Percentiles rank a stretch among this genome's conserved stretches.
These are phyloP conservation scores for Lichina pygmaea DNA, from an alignment of 495 filamentous ascomycete species.

Conservation along the genomic window DNA sequence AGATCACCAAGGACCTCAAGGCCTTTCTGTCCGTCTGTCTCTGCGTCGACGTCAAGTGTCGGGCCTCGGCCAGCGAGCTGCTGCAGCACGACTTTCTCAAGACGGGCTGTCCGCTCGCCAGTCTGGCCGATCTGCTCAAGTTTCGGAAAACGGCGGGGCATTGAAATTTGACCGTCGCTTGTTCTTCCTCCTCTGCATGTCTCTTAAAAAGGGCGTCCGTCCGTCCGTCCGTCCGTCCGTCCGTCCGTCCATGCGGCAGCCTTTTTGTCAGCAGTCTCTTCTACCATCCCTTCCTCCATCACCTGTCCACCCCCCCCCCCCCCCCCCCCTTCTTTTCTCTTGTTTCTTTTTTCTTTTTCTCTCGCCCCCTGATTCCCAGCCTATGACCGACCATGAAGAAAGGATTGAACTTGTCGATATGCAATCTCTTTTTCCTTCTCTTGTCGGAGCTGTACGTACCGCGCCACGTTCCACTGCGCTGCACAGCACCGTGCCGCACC, in stretches of 20 bases:
- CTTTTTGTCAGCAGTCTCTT: no score
- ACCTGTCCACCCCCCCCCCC: not conserved
- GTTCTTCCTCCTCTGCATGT: no score
- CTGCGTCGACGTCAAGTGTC: conserved; percentile 84
- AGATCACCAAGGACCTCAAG: conserved; percentile 88
- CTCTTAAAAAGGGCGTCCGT: no score
- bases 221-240: no score
- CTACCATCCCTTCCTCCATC: no score
- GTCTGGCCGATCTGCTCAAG: conserved; percentile 60
- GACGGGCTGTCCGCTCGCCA: conserved; percentile 52
- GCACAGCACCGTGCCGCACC: no score
- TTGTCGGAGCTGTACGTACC: no score
- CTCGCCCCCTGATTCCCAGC: not conserved
- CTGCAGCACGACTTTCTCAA: conserved; percentile 54
- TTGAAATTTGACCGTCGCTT: not conserved
- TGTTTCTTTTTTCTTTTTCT: not conserved
- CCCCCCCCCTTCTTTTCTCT: not conserved
- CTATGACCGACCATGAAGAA: no score
- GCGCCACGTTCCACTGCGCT: no score
- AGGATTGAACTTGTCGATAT: no score
- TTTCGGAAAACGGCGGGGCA: conserved; percentile 28
- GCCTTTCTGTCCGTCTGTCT: conserved; percentile 85
- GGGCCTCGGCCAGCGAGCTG: conserved; percentile 73
- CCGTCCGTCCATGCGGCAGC: no score
- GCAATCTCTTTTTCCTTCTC: no score